Base-by-base conservation (phyloP, 108 stramenopile species). In the Skeletonema tropicum region DNA sequence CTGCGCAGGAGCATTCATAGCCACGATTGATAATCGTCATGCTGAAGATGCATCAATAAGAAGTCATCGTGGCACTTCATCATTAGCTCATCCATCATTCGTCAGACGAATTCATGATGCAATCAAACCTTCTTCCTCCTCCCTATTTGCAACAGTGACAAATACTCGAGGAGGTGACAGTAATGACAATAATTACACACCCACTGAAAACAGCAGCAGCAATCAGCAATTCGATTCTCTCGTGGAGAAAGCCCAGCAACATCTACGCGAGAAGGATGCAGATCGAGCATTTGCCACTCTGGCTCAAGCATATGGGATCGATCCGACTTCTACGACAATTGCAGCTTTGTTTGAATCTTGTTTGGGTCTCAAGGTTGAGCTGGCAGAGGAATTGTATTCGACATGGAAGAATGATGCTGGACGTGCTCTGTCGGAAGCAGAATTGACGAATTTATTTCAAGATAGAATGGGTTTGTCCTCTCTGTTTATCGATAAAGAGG, bases 311-410 rank as follows among this genome's bases (percentile, higher is more conserved):
- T 80, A 63, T 23, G 76, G 70, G n/a, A 67, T 83, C 12, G 80
- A 80, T 48, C 73, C 87, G 8, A 85, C 79, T 58, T 92, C 90
- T 10, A 85, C 91, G 12, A 80, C 85, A 67, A 88, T 91, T 9
- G 86, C 80, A 4, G 86, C 78, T 42, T 88, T 80, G 57, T 89
- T 87, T 48, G 89, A 72, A 17, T 71, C 71, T 64, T 82, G 76
- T 71, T 60, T 87, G 26, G 8, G 33, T 3, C 25, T 75, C 26
- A 70, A 78, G 42, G 80, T 80, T 35, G 64, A 69, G 0, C 17
- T 73, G 46, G 71, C 66, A 8, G 69, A 76, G 21, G 25, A 29
- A 32, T 15, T 9, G n/a, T 82, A 31, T 69, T 42, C 68, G 39
- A 11, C 55, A 10, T 73, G 78, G 78, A 73, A 73, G 61, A 48